A percentile compares a stretch with the other conserved stretches of the same genome.
phyloP scores from a whole-genome alignment of 208 protist genomes.

The Polymyxa betae region DNA sequence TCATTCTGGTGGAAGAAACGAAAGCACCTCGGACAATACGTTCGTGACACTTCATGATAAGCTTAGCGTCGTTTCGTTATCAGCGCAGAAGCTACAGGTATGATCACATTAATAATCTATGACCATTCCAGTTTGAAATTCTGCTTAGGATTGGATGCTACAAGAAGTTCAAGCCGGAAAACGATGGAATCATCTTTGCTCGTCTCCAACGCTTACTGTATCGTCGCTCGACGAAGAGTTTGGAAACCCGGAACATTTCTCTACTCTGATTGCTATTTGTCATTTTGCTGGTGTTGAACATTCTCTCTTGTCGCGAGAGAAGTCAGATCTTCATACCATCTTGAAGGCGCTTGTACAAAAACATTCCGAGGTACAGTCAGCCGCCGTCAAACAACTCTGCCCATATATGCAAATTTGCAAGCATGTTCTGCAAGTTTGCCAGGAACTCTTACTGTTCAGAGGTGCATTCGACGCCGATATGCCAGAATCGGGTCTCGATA shows the following conservation, averaged over 20 bases:
- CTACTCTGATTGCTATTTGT: neutral
- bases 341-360: neutral
- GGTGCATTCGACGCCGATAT: neutral
- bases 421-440: neutral
- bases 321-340: neutral
- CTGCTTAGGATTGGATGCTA: slow-evolving; percentile 32
- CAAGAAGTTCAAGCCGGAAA: neutral
- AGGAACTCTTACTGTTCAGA: neutral
- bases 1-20: neutral
- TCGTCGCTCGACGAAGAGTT: neutral
- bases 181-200: neutral
- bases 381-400: neutral
- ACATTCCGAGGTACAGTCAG: neutral
- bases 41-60: neutral
- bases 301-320: neutral
- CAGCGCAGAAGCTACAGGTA: slow-evolving; percentile 16
- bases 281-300: neutral
- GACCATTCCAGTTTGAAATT: neutral
- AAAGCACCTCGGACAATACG: neutral
- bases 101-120: neutral
- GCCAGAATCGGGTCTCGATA: neutral
- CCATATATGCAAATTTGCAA: neutral
- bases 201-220: neutral
- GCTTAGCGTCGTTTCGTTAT: neutral
- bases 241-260: neutral